Evolutionary conservation across 2,329 filamentous ascomycete species (phyloP), one percentile per base, ranked within the genome.

Genomic region (Nemania sp.): DNA sequence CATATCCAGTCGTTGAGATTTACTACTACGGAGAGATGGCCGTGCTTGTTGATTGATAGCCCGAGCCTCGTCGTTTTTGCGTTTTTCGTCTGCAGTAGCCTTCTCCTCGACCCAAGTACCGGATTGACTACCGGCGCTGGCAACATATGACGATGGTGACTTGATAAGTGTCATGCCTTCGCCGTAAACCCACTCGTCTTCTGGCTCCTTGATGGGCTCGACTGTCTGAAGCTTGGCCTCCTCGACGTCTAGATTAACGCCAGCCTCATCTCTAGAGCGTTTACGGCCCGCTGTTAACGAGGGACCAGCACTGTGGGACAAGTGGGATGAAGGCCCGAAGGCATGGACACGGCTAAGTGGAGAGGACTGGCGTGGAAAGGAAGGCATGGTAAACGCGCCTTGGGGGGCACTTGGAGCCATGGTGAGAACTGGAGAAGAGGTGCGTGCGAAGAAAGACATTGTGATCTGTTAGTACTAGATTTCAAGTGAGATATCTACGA

Each of bases 81-180:
- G 79, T 15, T 74, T 76, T 67, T 86, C 83, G 66, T 89, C 83
- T 52, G 81, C 79, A 54, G 86, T 84, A 45, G 83, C 83, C 77
- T 88, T 87, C 79, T 92, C 90, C 79, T 93, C 91, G 65, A 90
- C 82, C 90, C 90, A 92, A 51, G 89, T 92, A 70, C 90, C 90
- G 29, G 90, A 91, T 78, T 93, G 90, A 72, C 85, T 92, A 76
- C 86, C 86, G 64, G 88, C 88, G 66, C 90, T 86, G 70, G 87
- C 82, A 72, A 87, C 81, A 73, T 89, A 90, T 74, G 85, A 84
- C 20, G 78, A 78, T 62, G 83, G 85, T 62, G 89, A 87, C 77
- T 92, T 92, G 80, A 92, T 89, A 75, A 93, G 85, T 3, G 86
- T 88, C 90, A 92, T 93, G 71, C 91, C 91, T 62, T 89, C 88